Evolutionary conservation across 202 grass and related monocot genomes (phyloP), one percentile per base, ranked within the genome.

Genomic region (Carex arenaria): DNA sequence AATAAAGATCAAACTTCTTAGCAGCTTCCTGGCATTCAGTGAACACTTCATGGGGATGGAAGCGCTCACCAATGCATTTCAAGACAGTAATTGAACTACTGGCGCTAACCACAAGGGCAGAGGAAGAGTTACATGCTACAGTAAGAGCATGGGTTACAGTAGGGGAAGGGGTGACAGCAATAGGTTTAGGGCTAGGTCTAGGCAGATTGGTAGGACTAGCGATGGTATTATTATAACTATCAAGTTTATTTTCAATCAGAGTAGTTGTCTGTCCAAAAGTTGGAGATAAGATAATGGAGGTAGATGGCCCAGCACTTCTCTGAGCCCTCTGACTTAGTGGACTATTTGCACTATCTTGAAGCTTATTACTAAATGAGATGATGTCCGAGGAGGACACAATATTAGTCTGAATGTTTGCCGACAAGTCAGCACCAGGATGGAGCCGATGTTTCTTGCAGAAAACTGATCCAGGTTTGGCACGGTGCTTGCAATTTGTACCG

Each of bases 401-500:
- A 53, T 28, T 54, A 82, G 15, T 82, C 42, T 17, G 52, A 81
- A 85, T 60, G 54, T 84, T 83, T 85, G 81, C 42, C 56, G 81
- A 49, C 45, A 49, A 81, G 84, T 90, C 90, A 20, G 82, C 66
- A 61, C 85, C 89, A 80, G 89, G 82, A 45, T 87, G 92, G 76
- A 85, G 30, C 4, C 85, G 84, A 78, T 99, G 96, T 69, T 99
- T 99, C 91, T 96, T 99, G 85, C 96, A 99, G 86, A 89, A 99
- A 77, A 67, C 52, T 80, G 91, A 96, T 80, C 93, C 96, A 88
- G 90, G 67, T 72, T 91, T 90, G 72, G 96, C 93, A 81, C 91
- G 91, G 93, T 99, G 96, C 71, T 99, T 99, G 81, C 96, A 99
- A 87, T 92, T 93, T 84, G 88, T 90, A 80, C 96, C 96, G 82